Base-by-base conservation (phyloP, 768 basidiomycete species). In the Lentinula detonsa region DNA sequence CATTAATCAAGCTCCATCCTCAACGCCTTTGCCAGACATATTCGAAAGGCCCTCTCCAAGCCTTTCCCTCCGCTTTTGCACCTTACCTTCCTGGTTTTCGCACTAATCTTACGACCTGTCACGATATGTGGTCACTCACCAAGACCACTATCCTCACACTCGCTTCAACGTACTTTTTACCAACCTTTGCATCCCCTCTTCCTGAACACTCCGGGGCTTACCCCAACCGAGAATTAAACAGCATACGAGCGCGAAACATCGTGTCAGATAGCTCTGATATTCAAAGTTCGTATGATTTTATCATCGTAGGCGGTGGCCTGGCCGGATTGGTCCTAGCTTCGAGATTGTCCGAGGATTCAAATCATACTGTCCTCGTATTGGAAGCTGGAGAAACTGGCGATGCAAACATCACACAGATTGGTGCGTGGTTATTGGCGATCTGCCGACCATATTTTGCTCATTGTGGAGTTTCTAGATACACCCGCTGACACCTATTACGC, bases 401-500 rank as follows among this genome's bases (percentile, higher is more conserved):
- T 34, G 59, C 59, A n/a, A 48, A 48, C 13, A 59, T 50, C 9
- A 49, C 43, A n/a, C 57, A 59, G n/a, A 59, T 59, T 6, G 49
- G 57, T 59, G 43, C 31, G 57, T 46, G 2, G 5, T 16, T 13
- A 16, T 35, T 23, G 18, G 6, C 35, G 16, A 50, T 39, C 1
- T 9, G 3, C 18, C 7, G 33, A 33, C 15, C 6, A 11, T 11
- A 13, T 34, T 57, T 39, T 37, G 18, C 28, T 31, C 34, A 18
- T 34, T n/a, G 18, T n/a, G 8, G 21, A 9, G 18, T 23, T 18
- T 9, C 4, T 63, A 84, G 84, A 83, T 67, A 69, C 74, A 34
- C 85, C 85, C 39, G 76, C 72, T 8, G 72, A 75, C 57, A 79
- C 84, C 2, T 86, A 85, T 66, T 85, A 78, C 67, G 65, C 75